Evolutionary conservation across 371 early-diverging fungal species (phyloP).

Genomic region (Circinella minor): DNA sequence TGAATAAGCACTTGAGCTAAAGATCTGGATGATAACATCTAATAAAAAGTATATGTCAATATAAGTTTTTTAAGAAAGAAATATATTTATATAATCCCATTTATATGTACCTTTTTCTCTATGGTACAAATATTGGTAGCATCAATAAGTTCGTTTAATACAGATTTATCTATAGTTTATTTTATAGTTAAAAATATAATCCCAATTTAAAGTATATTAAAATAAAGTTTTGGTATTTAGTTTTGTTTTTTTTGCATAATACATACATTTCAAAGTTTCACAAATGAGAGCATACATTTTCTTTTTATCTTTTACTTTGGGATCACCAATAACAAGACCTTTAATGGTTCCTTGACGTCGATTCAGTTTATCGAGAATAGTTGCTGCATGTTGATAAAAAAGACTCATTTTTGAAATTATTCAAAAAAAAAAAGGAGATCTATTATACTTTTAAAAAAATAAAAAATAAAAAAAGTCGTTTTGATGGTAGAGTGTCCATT

Average conservation of each 20-base stretch:
- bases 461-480: too few species aligned
- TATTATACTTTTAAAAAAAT: too few species aligned
- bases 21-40: conserved; percentile 36
- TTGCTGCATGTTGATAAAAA: conserved; percentile 80
- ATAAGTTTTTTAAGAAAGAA: too few species aligned
- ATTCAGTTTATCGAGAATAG: conserved; percentile 72
- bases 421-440: too few species aligned
- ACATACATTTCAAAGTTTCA: conserved; percentile 91
- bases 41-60: too few species aligned
- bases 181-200: neutral
- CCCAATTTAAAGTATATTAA: neutral
- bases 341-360: conserved; percentile 84
- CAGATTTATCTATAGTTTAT: conserved; percentile 50
- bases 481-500: too few species aligned
- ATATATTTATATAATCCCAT: neutral
- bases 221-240: neutral
- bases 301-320: conserved; percentile 80
- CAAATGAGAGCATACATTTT: conserved; percentile 89
- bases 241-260: neutral
- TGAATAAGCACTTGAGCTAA: conserved; percentile 74
- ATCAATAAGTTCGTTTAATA: conserved; percentile 60
- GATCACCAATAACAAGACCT: conserved; percentile 75
- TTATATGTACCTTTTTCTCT: conserved; percentile 55
- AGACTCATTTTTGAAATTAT: too few species aligned
- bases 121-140: conserved; percentile 48